Conservation (phyloP, 179 eudicot species). For the Drosera spatulata region DNA sequence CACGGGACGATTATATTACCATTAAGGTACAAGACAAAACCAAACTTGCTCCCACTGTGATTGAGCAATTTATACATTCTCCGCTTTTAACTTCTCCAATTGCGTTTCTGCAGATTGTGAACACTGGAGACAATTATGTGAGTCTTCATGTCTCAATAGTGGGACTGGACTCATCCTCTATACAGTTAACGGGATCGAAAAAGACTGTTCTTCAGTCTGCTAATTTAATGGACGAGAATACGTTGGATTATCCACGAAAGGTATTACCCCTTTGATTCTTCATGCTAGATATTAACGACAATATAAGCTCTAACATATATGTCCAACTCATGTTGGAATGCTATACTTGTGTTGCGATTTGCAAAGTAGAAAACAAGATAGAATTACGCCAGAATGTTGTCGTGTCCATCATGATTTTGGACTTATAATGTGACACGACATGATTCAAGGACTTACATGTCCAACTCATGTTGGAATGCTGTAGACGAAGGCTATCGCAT, state of each 20-base stretch:
- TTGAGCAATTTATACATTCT: not conserved
- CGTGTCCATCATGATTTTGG: too few species aligned
- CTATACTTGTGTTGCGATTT: too few species aligned
- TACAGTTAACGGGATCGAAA: conserved; percentile 27
- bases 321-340: not conserved
- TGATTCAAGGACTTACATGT: too few species aligned
- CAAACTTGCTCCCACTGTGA: too few species aligned
- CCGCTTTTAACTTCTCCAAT: not conserved
- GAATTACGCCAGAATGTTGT: too few species aligned
- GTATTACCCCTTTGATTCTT: conserved; percentile 15
- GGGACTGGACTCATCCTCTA: conserved; percentile 29
- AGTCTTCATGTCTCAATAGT: conserved; percentile 35
- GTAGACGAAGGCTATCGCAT: too few species aligned
- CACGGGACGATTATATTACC: conserved; percentile 41
- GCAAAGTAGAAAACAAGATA: too few species aligned
- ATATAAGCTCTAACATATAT: too few species aligned
- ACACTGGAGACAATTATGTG: conserved; percentile 45
- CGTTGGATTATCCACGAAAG: conserved; percentile 60
- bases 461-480: not conserved
- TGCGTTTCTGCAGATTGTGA: conserved; percentile 43
- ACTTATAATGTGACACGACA: too few species aligned
- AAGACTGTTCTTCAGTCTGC: conserved; percentile 52
- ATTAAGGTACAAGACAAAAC: conserved; percentile 40
- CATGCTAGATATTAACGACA: too few species aligned
- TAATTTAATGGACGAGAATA: conserved; percentile 68